Evolutionary conservation across 2,329 filamentous ascomycete species (phyloP), one percentile per base, ranked within the genome.

Genomic region (Pyricularia sp.): DNA sequence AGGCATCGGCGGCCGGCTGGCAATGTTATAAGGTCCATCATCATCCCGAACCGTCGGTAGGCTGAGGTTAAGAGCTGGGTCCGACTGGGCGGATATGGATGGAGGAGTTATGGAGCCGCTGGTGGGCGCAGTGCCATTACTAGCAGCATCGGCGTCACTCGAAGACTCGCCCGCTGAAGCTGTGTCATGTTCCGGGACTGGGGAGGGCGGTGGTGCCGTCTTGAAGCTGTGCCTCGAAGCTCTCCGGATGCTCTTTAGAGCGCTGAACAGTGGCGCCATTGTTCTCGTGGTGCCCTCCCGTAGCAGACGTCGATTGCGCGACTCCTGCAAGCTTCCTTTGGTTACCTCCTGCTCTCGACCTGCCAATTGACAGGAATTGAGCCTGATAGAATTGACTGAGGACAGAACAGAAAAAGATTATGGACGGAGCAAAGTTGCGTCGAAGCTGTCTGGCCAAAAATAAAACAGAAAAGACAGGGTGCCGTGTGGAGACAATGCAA

Each of bases 181-280:
- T 55, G 42, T 55, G 6, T 55, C 42, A 55, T 55, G 42, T 55
- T 55, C 42, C 17, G 42, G 42, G 9, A 55, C 42, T 5, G 42
- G 42, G 42, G 42, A 55, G 20, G 88, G 87, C 71, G 83, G 84
- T 59, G 86, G 85, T 65, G 65, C 25, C 6, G 87, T 89, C 70
- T 86, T 88, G 79, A 93, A 90, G 82, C 89, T 93, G 70, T 89
- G 86, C 78, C 85, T 90, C 69, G 92, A 95, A 74, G 90, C 89
- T 73, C 92, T 88, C 74, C 92, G 90, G 69, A 97, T 80, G 76
- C 90, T 88, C 79, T 88, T 92, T 74, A 86, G 78, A 73, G 78
- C 85, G 71, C 95, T 84, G 76, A 96, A 92, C 63, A 89, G 81
- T 42, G 86, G 85, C 69, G 85, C 82, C 86, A 88, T 88, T 72